Evolutionary conservation across 2,329 filamentous ascomycete species (phyloP).

Genomic region (Coniochaeta hoffmannii): DNA sequence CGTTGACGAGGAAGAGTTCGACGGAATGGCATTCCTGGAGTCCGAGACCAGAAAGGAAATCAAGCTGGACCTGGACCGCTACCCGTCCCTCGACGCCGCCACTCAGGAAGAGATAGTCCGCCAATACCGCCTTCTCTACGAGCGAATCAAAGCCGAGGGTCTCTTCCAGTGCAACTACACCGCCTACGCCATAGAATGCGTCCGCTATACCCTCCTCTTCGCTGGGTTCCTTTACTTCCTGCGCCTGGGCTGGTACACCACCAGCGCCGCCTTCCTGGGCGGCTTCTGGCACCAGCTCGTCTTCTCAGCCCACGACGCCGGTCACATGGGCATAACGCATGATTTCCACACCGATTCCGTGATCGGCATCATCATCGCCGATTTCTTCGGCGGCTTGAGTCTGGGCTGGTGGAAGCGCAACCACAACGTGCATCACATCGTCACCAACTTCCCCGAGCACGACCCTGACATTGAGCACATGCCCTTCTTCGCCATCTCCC

Average conservation of each 20-base stretch:
- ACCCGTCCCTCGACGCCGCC: slow-evolving; percentile 65
- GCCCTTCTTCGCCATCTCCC: slow-evolving; percentile 81
- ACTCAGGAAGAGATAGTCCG: slow-evolving; percentile 70
- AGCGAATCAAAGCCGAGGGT: slow-evolving; percentile 63
- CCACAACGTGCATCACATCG: slow-evolving; percentile 94
- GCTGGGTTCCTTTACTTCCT: slow-evolving; percentile 54
- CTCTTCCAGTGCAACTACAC: slow-evolving; percentile 80
- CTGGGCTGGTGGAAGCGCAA: slow-evolving; percentile 96
- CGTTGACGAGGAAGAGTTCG: slow-evolving; percentile 29
- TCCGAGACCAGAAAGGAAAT: slow-evolving; percentile 68
- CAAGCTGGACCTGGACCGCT: slow-evolving; percentile 67
- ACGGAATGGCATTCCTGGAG: slow-evolving; percentile 62
- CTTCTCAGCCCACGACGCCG: slow-evolving; percentile 90
- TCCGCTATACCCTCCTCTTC: slow-evolving; percentile 65
- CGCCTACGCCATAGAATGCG: slow-evolving; percentile 67
- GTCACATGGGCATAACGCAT: slow-evolving; percentile 96
- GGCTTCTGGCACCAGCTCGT: slow-evolving; percentile 90
- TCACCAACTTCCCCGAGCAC: slow-evolving; percentile 91
- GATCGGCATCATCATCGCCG: slow-evolving; percentile 84
- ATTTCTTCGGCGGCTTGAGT: slow-evolving; percentile 83
- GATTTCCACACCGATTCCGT: slow-evolving; percentile 74
- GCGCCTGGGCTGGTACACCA: slow-evolving; percentile 55
- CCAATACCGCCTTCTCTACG: slow-evolving; percentile 75
- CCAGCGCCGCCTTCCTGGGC: slow-evolving; percentile 69
- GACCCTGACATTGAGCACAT: slow-evolving; percentile 93